Evolutionary conservation across 805 yeast species (phyloP).

Genomic region (Barnettozyma pratensis): DNA sequence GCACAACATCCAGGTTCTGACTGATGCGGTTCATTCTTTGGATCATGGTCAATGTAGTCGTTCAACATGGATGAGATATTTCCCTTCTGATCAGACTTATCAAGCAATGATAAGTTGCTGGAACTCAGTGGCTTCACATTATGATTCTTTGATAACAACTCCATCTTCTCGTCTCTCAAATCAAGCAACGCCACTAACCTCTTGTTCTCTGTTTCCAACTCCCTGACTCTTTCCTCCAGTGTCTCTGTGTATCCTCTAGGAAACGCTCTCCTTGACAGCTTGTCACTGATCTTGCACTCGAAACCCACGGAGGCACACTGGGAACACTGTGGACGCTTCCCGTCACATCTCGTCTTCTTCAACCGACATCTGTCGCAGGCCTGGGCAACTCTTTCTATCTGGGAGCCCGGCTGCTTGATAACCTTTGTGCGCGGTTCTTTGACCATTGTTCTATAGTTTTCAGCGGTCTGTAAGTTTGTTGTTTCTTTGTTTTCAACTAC

Average conservation of each 20-base stretch:
- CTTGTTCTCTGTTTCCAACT: conserved; percentile 75
- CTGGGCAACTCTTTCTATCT: conserved; percentile 71
- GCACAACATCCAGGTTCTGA: conserved; percentile 58
- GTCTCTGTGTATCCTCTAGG: conserved; percentile 93
- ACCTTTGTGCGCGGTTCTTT: conserved; percentile 32
- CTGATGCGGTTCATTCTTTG: conserved; percentile 29
- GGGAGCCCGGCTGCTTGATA: conserved; percentile 65
- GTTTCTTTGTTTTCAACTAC: neutral
- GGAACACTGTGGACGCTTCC: conserved; percentile 66
- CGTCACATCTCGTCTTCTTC: conserved; percentile 76
- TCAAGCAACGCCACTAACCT: conserved; percentile 60
- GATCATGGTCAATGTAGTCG: conserved; percentile 22
- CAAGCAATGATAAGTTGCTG: conserved; percentile 29
- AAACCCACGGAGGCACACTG: conserved; percentile 82
- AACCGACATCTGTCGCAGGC: conserved; percentile 89
- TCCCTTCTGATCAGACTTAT: conserved; percentile 16
- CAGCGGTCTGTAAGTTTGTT: neutral
- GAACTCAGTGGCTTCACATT: conserved; percentile 26
- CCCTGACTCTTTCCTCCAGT: conserved; percentile 81
- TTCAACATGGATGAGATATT: conserved; percentile 5
- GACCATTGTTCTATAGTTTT: neutral
- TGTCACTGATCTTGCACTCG: conserved; percentile 85
- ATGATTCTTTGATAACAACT: conserved; percentile 28
- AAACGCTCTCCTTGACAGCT: conserved; percentile 77
- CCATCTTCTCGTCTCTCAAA: conserved; percentile 59